These are phyloP conservation scores for Aspergillus homomorphus DNA, from an alignment of 495 filamentous ascomycete species.

Conservation along the genomic window DNA sequence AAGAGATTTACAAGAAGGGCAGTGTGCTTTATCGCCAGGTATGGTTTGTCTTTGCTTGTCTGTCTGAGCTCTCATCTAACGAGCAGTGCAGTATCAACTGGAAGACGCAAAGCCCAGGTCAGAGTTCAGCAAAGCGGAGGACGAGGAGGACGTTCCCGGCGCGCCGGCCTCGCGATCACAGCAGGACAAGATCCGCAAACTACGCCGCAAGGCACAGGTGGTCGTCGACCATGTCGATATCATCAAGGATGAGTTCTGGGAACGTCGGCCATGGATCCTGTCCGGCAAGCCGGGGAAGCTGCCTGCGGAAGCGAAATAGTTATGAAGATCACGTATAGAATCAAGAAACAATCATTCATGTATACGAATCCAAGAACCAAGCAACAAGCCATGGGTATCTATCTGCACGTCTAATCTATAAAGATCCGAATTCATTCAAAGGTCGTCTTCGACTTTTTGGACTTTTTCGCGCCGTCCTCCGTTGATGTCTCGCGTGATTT, in stretches of 20 bases:
- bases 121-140: constrained; percentile 13
- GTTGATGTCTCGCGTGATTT: constrained; percentile 21
- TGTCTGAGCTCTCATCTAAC: neutral
- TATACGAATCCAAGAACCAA: constrained; percentile 8
- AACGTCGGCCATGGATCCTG: constrained; percentile 78
- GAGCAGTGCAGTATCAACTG: constrained; percentile 36
- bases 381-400: constrained; percentile 32
- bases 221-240: constrained; percentile 84
- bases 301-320: constrained; percentile 48
- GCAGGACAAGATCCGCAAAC: constrained; percentile 72
- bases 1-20: constrained; percentile 88
- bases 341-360: constrained; percentile 12
- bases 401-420: constrained; percentile 17
- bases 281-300: constrained; percentile 68
- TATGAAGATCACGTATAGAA: constrained; percentile 13
- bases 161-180: constrained; percentile 65
- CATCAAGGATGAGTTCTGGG: constrained; percentile 93
- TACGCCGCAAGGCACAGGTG: constrained; percentile 69
- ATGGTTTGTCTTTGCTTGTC: constrained; percentile 2
- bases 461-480: constrained; percentile 26
- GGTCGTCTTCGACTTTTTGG: constrained; percentile 35
- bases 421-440: constrained; percentile 22
- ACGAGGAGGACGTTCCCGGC: constrained; percentile 18
- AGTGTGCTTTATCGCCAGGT: constrained; percentile 86
- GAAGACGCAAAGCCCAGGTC: constrained; percentile 27